phyloP scores from a whole-genome alignment of 73 alveolate genomes.

The Uronychia setigera region DNA sequence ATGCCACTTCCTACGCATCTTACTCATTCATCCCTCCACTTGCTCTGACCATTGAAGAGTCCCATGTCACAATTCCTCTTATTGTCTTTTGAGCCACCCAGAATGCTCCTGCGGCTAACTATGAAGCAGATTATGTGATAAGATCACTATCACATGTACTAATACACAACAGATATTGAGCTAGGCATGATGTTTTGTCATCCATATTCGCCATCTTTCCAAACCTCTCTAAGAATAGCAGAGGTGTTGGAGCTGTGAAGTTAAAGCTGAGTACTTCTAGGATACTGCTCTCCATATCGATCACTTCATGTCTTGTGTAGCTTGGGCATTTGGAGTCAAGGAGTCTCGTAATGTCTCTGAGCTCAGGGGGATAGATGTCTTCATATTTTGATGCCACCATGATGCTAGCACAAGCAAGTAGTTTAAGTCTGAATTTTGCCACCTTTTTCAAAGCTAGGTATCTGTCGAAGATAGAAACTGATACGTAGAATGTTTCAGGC shows the following conservation, averaged over 20 bases:
- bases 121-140: background rate
- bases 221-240: conserved; percentile 66
- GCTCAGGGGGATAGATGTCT: conserved; percentile 92
- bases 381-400: conserved; percentile 86
- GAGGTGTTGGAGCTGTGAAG: conserved; percentile 71
- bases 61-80: too few relatives aligned
- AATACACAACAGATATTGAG: conserved; percentile 52
- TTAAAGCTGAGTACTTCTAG: conserved; percentile 67
- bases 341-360: conserved; percentile 69
- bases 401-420: conserved; percentile 78
- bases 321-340: conserved; percentile 58
- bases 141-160: background rate
- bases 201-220: conserved; percentile 43
- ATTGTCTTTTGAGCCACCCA: background rate
- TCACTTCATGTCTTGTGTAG: conserved; percentile 72
- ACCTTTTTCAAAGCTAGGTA: conserved; percentile 66
- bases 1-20: too few relatives aligned
- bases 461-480: conserved; percentile 84
- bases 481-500: conserved; percentile 89
- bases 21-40: too few relatives aligned
- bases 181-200: conserved; percentile 62
- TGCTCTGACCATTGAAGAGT: too few relatives aligned
- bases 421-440: conserved; percentile 67
- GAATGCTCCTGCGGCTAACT: background rate
- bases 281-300: conserved; percentile 70